These are phyloP conservation scores for Fusarium napiforme DNA, from an alignment of 2,329 filamentous ascomycete genomes.

Conservation along the genomic window DNA sequence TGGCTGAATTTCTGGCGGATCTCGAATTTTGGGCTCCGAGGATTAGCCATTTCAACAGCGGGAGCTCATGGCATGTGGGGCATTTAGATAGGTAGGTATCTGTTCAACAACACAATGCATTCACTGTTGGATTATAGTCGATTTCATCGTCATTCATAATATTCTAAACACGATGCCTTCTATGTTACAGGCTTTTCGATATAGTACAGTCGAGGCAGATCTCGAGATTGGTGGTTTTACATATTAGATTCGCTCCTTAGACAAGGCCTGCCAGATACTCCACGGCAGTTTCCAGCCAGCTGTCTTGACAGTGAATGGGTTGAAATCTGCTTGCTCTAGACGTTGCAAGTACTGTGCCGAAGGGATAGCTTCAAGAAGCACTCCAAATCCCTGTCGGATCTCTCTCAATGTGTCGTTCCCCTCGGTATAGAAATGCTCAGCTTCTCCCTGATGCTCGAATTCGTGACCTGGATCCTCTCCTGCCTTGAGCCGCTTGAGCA, in stretches of 20 bases:
- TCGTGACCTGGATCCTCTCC: conserved; percentile 83
- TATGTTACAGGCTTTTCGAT: conserved; percentile 25
- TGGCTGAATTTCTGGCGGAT: conserved; percentile 39
- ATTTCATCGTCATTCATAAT: conserved; percentile 12
- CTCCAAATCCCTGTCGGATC: conserved; percentile 75
- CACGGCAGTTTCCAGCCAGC: conserved; percentile 85
- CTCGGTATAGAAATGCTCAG: conserved; percentile 66
- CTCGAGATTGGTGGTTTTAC: conserved; percentile 1
- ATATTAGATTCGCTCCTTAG: conserved; percentile 58
- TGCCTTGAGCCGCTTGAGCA: conserved; percentile 82
- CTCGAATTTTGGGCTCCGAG: conserved; percentile 45
- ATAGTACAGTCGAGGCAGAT: conserved; percentile 1
- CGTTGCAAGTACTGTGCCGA: conserved; percentile 82
- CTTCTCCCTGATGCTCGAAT: conserved; percentile 87
- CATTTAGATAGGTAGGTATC: neutral
- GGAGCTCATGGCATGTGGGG: conserved; percentile 31
- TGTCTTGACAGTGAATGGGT: conserved; percentile 75
- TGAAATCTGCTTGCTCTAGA: conserved; percentile 84
- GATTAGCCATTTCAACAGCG: conserved; percentile 43
- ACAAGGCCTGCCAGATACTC: conserved; percentile 69
- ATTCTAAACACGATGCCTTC: conserved; percentile 9
- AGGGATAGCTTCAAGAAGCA: conserved; percentile 82
- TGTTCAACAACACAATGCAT: neutral
- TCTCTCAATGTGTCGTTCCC: conserved; percentile 53
- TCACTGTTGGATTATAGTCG: neutral